Conservation (phyloP, 768 basidiomycete species). For the Kwoniella dendrophila region DNA sequence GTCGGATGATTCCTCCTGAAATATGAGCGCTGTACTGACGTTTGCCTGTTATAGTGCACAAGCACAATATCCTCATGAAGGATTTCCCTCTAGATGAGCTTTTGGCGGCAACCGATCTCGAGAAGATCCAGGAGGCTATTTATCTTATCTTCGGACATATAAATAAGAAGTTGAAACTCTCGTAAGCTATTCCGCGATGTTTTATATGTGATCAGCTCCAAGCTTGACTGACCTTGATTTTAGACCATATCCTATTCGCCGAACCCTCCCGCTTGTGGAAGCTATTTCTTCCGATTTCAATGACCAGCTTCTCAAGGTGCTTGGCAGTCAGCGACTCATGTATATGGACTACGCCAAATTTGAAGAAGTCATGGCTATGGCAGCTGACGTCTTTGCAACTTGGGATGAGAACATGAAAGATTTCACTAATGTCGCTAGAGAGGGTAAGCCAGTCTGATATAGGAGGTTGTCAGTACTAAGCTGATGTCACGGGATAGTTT, state of each 20-base stretch:
- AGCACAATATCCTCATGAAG: conserved; percentile 98
- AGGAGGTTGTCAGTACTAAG: not conserved
- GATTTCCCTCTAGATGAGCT: conserved; percentile 98
- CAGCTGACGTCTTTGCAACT: conserved; percentile 74
- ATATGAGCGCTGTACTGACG: conserved; percentile 1
- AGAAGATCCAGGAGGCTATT: conserved; percentile 89
- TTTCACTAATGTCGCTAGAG: conserved; percentile 87
- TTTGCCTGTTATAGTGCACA: conserved; percentile 69
- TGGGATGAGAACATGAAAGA: conserved; percentile 91
- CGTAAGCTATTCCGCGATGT: conserved; percentile 55
- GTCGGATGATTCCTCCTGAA: conserved; percentile 39
- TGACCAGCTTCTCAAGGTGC: conserved; percentile 85
- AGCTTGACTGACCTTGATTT: not conserved
- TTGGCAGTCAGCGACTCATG: conserved; percentile 85
- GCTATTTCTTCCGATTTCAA: conserved; percentile 98
- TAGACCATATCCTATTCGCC: conserved; percentile 87
- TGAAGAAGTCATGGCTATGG: conserved; percentile 76
- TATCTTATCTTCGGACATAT: conserved; percentile 86
- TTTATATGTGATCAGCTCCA: not conserved
- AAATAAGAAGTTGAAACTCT: conserved; percentile 91
- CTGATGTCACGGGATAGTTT: conserved; percentile 60
- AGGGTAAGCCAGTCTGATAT: conserved; percentile 56
- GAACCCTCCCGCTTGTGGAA: conserved; percentile 93
- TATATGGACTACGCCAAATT: conserved; percentile 95
- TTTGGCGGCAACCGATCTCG: conserved; percentile 91